A percentile compares a stretch with the other conserved stretches of the same genome.
Evolutionary conservation across 2,329 filamentous ascomycete species (phyloP).

Genomic region (Erysiphe pulchra): DNA sequence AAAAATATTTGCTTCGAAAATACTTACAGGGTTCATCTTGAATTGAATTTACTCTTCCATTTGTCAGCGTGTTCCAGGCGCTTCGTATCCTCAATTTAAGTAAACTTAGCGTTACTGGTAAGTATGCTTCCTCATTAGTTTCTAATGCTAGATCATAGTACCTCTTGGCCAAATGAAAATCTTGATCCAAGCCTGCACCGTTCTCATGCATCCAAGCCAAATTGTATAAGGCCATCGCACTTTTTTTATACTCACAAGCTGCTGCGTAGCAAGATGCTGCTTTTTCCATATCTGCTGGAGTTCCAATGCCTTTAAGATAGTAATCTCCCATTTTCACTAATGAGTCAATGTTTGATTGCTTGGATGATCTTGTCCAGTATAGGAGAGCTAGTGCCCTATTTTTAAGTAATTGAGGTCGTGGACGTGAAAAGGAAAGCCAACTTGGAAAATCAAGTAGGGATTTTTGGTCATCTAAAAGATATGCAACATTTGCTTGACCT

Average conservation of each 20-base stretch:
- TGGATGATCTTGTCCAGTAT: constrained; percentile 86
- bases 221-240: constrained; percentile 89
- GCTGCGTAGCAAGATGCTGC: constrained; percentile 82
- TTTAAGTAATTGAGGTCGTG: constrained; percentile 20
- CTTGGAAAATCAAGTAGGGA: constrained; percentile 22
- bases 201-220: constrained; percentile 99
- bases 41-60: constrained; percentile 80
- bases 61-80: constrained; percentile 82
- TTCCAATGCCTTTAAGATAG: constrained; percentile 63
- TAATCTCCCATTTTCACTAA: constrained; percentile 98
- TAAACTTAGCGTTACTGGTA: constrained; percentile 72
- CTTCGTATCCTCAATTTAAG: constrained; percentile 64
- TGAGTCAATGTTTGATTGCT: constrained; percentile 79
- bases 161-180: constrained; percentile 89
- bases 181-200: constrained; percentile 71
- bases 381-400: constrained; percentile 37
- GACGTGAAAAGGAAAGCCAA: constrained; percentile 12
- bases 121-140: constrained; percentile 78
- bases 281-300: constrained; percentile 47
- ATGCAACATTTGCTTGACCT: constrained; percentile 47
- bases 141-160: constrained; percentile 86
- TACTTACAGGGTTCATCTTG: constrained; percentile 60
- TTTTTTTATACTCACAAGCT: constrained; percentile 73
- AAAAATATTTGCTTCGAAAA: background rate
- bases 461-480: constrained; percentile 37